Conservation (phyloP, 345 rosid genomes). For the Punica granatum region DNA sequence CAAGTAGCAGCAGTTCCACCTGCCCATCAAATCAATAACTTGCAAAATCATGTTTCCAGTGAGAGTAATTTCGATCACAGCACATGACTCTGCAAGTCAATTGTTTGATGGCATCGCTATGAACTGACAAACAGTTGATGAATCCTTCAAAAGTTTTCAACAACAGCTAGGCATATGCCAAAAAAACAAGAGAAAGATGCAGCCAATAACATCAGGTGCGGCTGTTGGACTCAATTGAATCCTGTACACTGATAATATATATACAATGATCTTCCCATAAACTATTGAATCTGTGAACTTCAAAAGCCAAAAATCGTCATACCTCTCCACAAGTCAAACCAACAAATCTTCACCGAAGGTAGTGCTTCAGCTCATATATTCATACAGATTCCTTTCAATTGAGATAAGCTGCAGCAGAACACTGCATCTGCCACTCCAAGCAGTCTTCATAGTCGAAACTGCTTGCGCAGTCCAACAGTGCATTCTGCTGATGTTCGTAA, state of each 20-base stretch:
- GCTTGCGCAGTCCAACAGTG: slow-evolving; percentile 80
- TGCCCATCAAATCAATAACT: not conserved
- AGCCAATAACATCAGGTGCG: not conserved
- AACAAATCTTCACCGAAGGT: slow-evolving; percentile 15
- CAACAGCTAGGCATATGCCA: not conserved
- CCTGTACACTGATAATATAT: slow-evolving; percentile 8
- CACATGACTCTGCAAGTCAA: slow-evolving; percentile 4
- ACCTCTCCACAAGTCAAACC: slow-evolving; percentile 16
- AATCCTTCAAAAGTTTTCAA: not conserved
- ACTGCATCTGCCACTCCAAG: slow-evolving; percentile 82
- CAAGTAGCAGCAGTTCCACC: not conserved
- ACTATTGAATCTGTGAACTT: slow-evolving; percentile 19
- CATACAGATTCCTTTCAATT: slow-evolving; percentile 9
- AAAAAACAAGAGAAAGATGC: not conserved
- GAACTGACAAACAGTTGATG: not conserved
- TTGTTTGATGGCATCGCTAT: not conserved
- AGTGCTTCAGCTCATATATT: not conserved
- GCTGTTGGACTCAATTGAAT: not conserved
- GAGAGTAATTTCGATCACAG: not conserved
- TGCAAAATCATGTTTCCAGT: not conserved
- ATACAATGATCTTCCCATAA: slow-evolving; percentile 9
- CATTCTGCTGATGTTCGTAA: slow-evolving; percentile 84
- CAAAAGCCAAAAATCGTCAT: slow-evolving; percentile 19
- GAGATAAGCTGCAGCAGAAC: slow-evolving; percentile 28
- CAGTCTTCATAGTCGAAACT: slow-evolving; percentile 95